Conservation (phyloP, 1,284 basidiomycete genomes). For the Paramarasmius palmivorus region DNA sequence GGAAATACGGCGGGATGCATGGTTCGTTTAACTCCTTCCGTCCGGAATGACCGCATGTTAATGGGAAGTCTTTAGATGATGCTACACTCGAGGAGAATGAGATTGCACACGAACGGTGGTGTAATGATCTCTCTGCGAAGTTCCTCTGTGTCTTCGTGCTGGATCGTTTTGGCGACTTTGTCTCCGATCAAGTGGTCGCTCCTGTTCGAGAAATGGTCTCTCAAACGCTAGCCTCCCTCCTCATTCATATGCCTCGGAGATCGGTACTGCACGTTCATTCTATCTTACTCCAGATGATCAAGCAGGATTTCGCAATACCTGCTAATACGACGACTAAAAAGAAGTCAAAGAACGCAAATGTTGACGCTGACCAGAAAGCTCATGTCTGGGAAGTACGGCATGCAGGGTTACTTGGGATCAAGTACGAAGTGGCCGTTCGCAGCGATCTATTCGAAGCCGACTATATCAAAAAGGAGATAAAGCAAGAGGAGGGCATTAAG, state of each 20-base stretch:
- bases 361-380: conserved; percentile 45
- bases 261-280: conserved; percentile 82
- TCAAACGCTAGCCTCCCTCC: conserved; percentile 89
- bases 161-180: conserved; percentile 97
- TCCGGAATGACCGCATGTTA: too few species aligned
- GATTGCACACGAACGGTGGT: conserved; percentile 80
- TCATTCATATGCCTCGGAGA: conserved; percentile 81
- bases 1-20: conserved; percentile 80
- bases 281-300: conserved; percentile 91
- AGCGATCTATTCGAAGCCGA: conserved; percentile 71
- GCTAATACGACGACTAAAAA: conserved; percentile 26
- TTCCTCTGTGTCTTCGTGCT: conserved; percentile 92
- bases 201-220: conserved; percentile 97
- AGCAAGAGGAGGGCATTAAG: conserved; percentile 38
- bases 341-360: conserved; percentile 33
- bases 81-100: conserved; percentile 58
- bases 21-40: conserved; percentile 38
- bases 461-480: conserved; percentile 33
- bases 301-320: conserved; percentile 71
- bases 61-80: conserved; percentile 44
- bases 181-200: conserved; percentile 96
- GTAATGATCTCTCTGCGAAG: conserved; percentile 85
- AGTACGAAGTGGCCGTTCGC: conserved; percentile 96
- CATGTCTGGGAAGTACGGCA: conserved; percentile 98
- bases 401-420: conserved; percentile 94